Evolutionary conservation across 139 green algal species (phyloP).

Genomic region (Zygnema circumcarinatum): DNA sequence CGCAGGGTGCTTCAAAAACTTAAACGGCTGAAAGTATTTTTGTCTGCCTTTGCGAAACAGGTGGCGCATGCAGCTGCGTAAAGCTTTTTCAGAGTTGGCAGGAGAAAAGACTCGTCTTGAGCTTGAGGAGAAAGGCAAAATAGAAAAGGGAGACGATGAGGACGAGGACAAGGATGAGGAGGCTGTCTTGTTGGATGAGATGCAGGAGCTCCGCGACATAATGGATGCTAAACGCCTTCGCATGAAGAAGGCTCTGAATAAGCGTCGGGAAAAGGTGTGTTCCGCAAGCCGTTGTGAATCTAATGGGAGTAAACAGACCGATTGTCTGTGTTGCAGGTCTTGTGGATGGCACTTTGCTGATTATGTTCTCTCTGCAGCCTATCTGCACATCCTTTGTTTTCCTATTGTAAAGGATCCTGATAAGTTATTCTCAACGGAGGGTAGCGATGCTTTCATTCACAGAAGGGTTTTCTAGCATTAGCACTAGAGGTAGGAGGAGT

Average conservation of each 20-base stretch:
- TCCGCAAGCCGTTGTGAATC: neutral
- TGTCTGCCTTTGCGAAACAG: too few relatives aligned
- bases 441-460: too few relatives aligned
- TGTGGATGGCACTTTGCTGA: too few relatives aligned
- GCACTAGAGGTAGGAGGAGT: too few relatives aligned
- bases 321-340: too few relatives aligned
- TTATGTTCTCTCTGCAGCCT: too few relatives aligned
- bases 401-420: too few relatives aligned
- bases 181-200: constrained; percentile 83
- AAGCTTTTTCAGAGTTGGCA: constrained; percentile 37
- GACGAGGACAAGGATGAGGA: constrained; percentile 72
- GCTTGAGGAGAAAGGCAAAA: constrained; percentile 25
- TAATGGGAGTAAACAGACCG: constrained; percentile 44
- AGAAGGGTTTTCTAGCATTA: too few relatives aligned
- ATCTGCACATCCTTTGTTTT: too few relatives aligned
- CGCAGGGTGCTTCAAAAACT: too few relatives aligned
- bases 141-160: constrained; percentile 28
- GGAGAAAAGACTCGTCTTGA: constrained; percentile 21
- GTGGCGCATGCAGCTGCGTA: constrained; percentile 73
- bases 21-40: too few relatives aligned
- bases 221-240: constrained; percentile 67
- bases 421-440: too few relatives aligned
- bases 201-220: constrained; percentile 81
- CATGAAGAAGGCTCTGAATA: constrained; percentile 70
- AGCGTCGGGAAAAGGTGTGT: constrained; percentile 79